A percentile compares a stretch with the other conserved stretches of the same genome.
Conservation (phyloP, 202 grass and related monocot species). For the Bolboschoenoplectus hybrid region DNA sequence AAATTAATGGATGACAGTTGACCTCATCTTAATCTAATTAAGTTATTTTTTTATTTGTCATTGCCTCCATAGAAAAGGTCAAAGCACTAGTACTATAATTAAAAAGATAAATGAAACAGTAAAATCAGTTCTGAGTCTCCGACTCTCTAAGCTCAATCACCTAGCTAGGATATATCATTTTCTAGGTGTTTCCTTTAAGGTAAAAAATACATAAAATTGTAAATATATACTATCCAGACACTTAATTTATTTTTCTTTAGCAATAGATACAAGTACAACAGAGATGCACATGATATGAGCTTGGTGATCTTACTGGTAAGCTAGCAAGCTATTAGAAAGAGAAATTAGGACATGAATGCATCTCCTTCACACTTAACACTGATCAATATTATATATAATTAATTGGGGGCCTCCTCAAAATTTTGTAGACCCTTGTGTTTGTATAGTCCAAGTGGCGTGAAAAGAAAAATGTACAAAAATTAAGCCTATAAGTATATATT, state of each 20-base stretch:
- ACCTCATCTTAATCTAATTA: background rate
- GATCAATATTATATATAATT: background rate
- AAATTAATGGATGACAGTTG: background rate
- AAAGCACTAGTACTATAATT: constrained; percentile 2
- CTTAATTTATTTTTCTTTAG: background rate
- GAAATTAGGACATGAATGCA: constrained; percentile 13
- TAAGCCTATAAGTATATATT: background rate
- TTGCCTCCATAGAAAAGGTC: background rate
- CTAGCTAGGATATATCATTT: background rate
- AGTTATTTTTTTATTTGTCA: background rate
- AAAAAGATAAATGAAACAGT: background rate
- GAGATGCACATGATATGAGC: constrained; percentile 28
- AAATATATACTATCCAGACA: constrained; percentile 3
- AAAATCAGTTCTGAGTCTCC: background rate
- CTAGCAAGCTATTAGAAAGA: background rate
- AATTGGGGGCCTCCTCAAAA: background rate
- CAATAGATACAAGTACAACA: background rate
- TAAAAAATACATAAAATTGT: background rate
- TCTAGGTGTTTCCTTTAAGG: background rate
- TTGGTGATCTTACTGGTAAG: background rate
- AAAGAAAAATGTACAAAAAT: background rate
- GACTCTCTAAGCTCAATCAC: background rate
- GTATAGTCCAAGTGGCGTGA: background rate
- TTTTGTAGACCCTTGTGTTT: background rate
- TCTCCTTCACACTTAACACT: background rate